Percentiles rank a stretch among this genome's conserved stretches.
Evolutionary conservation across 1,284 basidiomycete genomes (phyloP).

Genomic region (Phaffia rhodozyma): DNA sequence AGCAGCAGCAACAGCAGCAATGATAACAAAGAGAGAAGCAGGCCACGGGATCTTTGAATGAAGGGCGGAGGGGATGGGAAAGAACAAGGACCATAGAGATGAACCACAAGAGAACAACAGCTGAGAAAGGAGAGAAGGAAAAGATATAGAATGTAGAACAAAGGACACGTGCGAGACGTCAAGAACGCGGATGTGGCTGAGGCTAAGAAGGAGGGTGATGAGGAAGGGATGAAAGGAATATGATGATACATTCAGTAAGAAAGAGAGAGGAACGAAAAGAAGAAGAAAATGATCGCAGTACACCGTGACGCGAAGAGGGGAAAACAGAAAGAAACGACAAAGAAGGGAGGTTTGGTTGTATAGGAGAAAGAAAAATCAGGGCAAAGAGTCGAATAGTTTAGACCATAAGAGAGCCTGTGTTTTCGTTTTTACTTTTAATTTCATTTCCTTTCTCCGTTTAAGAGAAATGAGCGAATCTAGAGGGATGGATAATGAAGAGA

Average conservation of each 20-base stretch:
- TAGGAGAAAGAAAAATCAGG: not conserved
- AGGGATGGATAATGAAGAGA: not conserved
- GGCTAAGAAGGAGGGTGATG: not conserved
- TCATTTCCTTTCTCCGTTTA: no score
- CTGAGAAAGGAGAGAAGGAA: not conserved
- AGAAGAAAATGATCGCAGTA: not conserved
- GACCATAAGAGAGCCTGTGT: not conserved
- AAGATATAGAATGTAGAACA: not conserved
- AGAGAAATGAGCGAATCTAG: not conserved
- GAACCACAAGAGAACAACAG: not conserved
- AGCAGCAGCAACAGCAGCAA: not conserved
- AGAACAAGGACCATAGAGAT: not conserved
- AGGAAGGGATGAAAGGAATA: not conserved
- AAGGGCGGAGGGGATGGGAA: not conserved
- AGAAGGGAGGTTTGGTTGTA: not conserved
- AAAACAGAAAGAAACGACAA: not conserved
- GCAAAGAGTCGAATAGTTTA: no score
- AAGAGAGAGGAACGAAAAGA: not conserved
- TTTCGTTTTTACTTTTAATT: no score
- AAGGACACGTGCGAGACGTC: no score
- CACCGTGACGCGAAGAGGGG: not conserved
- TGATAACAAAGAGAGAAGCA: not conserved
- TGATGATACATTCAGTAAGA: not conserved
- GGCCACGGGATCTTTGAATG: not conserved
- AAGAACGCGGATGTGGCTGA: not conserved